Evolutionary conservation across 2,329 filamentous ascomycete genomes (phyloP).

Genomic region (Alternaria arborescens): DNA sequence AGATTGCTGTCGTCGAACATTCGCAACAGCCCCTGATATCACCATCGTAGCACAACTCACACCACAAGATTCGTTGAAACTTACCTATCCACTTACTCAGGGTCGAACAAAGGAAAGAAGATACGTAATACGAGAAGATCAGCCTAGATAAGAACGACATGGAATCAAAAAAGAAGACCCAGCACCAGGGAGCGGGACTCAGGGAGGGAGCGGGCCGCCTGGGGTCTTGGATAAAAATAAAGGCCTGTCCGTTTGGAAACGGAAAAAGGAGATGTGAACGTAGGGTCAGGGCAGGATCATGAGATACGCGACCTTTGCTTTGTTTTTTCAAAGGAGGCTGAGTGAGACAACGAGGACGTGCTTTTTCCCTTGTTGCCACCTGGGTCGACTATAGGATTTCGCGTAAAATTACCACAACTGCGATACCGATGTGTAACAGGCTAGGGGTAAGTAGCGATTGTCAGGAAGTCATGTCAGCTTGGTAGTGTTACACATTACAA

Average conservation of each 20-base stretch:
- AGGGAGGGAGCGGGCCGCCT: constrained; percentile 3
- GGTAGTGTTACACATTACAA: not conserved
- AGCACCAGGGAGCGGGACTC: not conserved
- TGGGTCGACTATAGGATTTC: not conserved
- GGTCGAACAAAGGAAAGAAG: not conserved
- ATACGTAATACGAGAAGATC: not conserved
- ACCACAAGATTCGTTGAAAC: not conserved
- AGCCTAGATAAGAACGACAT: not conserved
- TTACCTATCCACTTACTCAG: not conserved
- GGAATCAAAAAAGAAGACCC: not conserved
- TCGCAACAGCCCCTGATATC: not conserved
- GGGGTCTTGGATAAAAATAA: not conserved
- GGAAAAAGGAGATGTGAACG: not conserved
- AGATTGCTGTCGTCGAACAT: not conserved
- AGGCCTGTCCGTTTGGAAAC: not conserved
- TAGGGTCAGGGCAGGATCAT: not conserved
- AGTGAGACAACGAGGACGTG: not conserved
- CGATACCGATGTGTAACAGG: not conserved
- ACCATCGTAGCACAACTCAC: not conserved
- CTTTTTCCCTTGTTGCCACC: not conserved
- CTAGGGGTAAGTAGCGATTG: not conserved
- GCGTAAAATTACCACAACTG: not conserved
- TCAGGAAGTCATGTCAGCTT: not conserved
- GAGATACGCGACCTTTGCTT: not conserved
- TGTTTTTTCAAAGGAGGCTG: not conserved